These are phyloP conservation scores for Leccinum aurantiacum DNA, from an alignment of 768 basidiomycete species.

Conservation along the genomic window DNA sequence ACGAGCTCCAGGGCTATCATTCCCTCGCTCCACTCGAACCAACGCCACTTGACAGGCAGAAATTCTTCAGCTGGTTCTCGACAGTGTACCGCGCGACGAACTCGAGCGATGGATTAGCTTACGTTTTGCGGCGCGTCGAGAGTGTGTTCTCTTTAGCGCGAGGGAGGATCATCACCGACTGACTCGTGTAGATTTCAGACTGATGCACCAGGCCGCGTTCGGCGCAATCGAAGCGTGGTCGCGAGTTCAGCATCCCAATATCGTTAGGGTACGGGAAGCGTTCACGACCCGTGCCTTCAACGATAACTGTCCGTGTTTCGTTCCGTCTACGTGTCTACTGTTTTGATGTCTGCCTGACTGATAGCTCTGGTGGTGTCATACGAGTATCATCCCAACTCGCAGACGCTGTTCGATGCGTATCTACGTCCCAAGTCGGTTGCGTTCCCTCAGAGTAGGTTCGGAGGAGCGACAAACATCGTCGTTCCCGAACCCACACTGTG, in stretches of 20 bases:
- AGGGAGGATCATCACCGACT: not conserved
- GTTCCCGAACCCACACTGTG: slow-evolving; percentile 84
- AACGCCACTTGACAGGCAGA: slow-evolving; percentile 57
- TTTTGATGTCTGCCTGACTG: slow-evolving; percentile 11
- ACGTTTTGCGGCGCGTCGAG: slow-evolving; percentile 82
- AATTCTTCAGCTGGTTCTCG: slow-evolving; percentile 78
- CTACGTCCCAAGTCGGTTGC: slow-evolving; percentile 54
- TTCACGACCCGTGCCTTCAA: slow-evolving; percentile 93
- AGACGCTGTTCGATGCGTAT: slow-evolving; percentile 79
- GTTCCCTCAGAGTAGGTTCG: slow-evolving; percentile 37
- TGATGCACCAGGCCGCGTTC: slow-evolving; percentile 82
- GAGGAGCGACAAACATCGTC: slow-evolving; percentile 25
- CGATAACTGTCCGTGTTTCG: slow-evolving; percentile 71
- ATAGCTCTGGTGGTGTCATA: slow-evolving; percentile 90
- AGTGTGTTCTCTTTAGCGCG: slow-evolving; percentile 45
- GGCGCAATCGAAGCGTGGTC: slow-evolving; percentile 83
- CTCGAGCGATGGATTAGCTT: slow-evolving; percentile 71
- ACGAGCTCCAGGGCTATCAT: slow-evolving; percentile 90
- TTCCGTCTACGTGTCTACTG: slow-evolving; percentile 3
- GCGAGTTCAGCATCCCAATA: slow-evolving; percentile 77
- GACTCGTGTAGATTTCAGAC: slow-evolving; percentile 65
- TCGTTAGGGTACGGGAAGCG: slow-evolving; percentile 83
- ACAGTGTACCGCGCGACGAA: slow-evolving; percentile 83
- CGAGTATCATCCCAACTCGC: slow-evolving; percentile 81
- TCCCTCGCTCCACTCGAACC: slow-evolving; percentile 78